phyloP scores from a whole-genome alignment of 176 grass and related monocot genomes.

The Pontederia paniculata region DNA sequence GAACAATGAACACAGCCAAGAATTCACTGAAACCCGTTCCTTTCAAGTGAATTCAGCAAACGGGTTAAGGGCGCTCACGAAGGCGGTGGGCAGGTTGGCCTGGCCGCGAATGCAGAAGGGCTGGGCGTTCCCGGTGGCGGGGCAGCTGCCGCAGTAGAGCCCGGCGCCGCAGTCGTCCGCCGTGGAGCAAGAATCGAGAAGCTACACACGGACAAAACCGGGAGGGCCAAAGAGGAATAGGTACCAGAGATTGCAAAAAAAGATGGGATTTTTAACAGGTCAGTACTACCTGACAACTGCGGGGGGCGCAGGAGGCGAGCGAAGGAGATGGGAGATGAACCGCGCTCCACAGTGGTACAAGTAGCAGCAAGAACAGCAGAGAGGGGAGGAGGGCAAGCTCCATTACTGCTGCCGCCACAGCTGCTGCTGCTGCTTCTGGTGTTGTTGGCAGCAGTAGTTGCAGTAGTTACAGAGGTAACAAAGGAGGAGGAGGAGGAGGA shows the following conservation, averaged over 20 bases:
- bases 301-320: conserved; percentile 5
- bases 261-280: not conserved
- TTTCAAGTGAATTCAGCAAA: not conserved
- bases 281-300: conserved; percentile 17
- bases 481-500: not conserved
- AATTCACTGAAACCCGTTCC: not conserved
- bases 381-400: no score
- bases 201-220: conserved; percentile 17
- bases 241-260: not conserved
- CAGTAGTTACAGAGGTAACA: not conserved
- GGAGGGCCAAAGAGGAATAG: not conserved
- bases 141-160: conserved; percentile 79
- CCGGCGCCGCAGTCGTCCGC: conserved; percentile 50
- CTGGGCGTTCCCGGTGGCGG: conserved; percentile 40
- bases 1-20: conserved; percentile 8
- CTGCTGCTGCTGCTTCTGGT: no score
- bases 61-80: conserved; percentile 22
- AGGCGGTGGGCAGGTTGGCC: conserved; percentile 64
- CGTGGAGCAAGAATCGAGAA: conserved; percentile 51
- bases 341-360: no score
- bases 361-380: no score
- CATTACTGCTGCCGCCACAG: no score
- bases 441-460: not conserved
- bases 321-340: not conserved
- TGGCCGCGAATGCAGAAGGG: conserved; percentile 62